phyloP scores from a whole-genome alignment of 2,329 filamentous ascomycete species.

The Seiridium unicorne region DNA sequence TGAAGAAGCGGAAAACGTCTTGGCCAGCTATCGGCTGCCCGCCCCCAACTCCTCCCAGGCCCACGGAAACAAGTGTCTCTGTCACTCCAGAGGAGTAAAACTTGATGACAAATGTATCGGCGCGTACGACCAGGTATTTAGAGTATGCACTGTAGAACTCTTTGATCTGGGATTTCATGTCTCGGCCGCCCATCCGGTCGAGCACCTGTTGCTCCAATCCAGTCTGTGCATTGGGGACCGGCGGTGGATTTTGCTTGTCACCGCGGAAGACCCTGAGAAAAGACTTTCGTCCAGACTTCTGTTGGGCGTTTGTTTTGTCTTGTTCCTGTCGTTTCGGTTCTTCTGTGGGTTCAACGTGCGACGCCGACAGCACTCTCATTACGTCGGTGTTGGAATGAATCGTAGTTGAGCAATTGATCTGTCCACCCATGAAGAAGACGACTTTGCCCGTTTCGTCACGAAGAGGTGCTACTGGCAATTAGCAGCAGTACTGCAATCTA shows the following conservation, averaged over 20 bases:
- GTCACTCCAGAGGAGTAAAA: constrained; percentile 23
- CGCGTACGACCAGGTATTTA: constrained; percentile 22
- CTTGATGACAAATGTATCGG: constrained; percentile 19
- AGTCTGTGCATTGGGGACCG: constrained; percentile 5
- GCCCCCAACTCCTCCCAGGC: constrained; percentile 15
- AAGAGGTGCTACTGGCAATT: constrained; percentile 35
- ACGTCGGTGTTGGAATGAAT: constrained; percentile 39
- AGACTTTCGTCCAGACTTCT: not conserved
- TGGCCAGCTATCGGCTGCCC: constrained; percentile 15
- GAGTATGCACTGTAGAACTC: constrained; percentile 27
- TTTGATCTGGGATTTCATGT: constrained; percentile 22
- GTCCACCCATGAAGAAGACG: constrained; percentile 40
- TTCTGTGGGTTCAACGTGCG: constrained; percentile 6
- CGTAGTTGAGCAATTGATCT: constrained; percentile 42
- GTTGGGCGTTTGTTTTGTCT: not conserved
- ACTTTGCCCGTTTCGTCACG: constrained; percentile 34
- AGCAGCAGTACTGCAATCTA: too few species aligned
- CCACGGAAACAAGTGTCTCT: constrained; percentile 17
- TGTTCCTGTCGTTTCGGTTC: not conserved
- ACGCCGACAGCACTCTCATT: constrained; percentile 30
- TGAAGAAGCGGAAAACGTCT: constrained; percentile 24
- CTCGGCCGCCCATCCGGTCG: constrained; percentile 22
- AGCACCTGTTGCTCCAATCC: constrained; percentile 22
- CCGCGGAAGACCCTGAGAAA: not conserved
- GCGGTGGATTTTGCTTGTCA: not conserved